A percentile compares a stretch with the other conserved stretches of the same genome.
Evolutionary conservation across 805 yeast genomes (phyloP).

Genomic region (Cyberlindnera subsufficiens): DNA sequence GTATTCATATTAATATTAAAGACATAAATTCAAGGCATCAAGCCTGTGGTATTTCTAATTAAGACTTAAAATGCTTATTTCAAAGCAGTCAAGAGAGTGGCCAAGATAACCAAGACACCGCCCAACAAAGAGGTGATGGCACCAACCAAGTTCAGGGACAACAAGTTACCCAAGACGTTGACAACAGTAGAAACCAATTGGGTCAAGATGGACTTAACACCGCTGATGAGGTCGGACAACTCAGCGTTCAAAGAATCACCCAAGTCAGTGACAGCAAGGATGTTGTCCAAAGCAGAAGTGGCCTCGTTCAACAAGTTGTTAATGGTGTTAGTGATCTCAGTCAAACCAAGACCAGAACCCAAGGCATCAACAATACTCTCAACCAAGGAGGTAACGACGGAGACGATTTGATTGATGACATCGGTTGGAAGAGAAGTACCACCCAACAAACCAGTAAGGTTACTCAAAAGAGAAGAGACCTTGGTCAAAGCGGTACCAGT

Average conservation of each 20-base stretch:
- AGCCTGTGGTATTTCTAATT: background rate
- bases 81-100: constrained; percentile 4
- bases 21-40: background rate
- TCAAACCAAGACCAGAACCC: constrained; percentile 7
- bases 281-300: constrained; percentile 5
- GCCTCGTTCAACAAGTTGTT: constrained; percentile 6
- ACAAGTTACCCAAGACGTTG: constrained; percentile 3
- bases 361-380: constrained; percentile 8
- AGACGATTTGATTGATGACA: constrained; percentile 1
- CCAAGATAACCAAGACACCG: constrained; percentile 7
- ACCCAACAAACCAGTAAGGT: constrained; percentile 2
- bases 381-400: constrained; percentile 4
- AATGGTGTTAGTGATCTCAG: constrained; percentile 7
- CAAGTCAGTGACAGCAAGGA: constrained; percentile 5
- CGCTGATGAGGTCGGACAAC: constrained; percentile 1
- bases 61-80: background rate
- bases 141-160: constrained; percentile 12
- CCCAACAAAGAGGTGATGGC: constrained; percentile 11
- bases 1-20: background rate
- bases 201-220: constrained; percentile 2
- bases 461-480: constrained; percentile 2
- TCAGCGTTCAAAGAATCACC: constrained; percentile 3
- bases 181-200: constrained; percentile 4
- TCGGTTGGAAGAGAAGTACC: constrained; percentile 8
- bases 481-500: constrained; percentile 1